Percentiles rank a stretch among this genome's conserved stretches.
Conservation (phyloP, 129 eudicot genomes). For the Kitagawia praeruptora region DNA sequence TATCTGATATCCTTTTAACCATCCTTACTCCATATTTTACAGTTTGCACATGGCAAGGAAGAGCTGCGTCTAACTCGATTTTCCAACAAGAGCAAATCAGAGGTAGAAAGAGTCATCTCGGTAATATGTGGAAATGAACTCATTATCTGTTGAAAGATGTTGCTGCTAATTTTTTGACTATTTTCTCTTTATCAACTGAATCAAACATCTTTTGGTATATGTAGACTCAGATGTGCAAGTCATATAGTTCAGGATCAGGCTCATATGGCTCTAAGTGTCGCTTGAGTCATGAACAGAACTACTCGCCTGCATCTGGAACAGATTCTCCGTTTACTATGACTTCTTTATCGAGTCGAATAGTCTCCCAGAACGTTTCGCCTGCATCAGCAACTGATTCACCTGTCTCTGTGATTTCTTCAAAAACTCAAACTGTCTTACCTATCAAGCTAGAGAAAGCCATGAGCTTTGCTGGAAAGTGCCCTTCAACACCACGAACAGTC, state of each 20-base stretch:
- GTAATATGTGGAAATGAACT: background rate
- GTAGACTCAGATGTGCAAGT: conserved; percentile 22
- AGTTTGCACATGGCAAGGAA: conserved; percentile 41
- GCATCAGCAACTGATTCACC: conserved; percentile 1
- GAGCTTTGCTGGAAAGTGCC: background rate
- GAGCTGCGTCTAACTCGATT: conserved; percentile 25
- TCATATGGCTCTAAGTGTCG: conserved; percentile 21
- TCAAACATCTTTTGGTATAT: background rate
- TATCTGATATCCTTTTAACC: background rate
- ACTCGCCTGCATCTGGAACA: conserved; percentile 1
- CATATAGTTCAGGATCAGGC: conserved; percentile 21
- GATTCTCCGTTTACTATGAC: background rate
- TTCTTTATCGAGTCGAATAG: background rate
- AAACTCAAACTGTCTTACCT: background rate
- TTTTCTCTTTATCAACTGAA: background rate
- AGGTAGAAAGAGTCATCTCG: conserved; percentile 18
- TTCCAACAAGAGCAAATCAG: conserved; percentile 25
- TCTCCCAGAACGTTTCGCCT: background rate
- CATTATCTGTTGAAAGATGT: background rate
- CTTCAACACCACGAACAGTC: conserved; percentile 6
- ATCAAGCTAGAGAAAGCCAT: background rate
- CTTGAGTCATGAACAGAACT: conserved; percentile 10
- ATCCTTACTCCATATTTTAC: conserved; percentile 1
- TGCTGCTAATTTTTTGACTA: background rate
- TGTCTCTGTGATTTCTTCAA: background rate